Evolutionary conservation across 2,329 filamentous ascomycete genomes (phyloP).

Genomic region (Biscogniauxia sp.): DNA sequence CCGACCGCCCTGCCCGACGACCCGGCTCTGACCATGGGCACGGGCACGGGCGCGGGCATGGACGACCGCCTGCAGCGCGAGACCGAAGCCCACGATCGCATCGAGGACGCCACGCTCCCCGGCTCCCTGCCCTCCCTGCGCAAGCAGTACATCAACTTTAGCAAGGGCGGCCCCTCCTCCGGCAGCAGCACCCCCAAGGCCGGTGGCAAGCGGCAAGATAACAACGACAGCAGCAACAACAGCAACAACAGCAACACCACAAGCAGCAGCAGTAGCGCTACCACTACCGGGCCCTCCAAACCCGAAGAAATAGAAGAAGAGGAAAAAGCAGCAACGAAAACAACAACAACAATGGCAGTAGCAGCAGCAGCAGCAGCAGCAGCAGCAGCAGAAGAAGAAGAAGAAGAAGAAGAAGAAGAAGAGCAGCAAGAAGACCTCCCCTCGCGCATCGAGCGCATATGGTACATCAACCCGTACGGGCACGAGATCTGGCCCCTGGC

Average conservation of each 20-base stretch:
- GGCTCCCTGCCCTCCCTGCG: constrained; percentile 78
- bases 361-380: neutral
- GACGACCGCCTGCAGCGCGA: constrained; percentile 35
- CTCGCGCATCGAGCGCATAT: constrained; percentile 75
- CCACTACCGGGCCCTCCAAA: too few relatives aligned
- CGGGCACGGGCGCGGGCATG: constrained; percentile 11
- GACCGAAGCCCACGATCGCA: constrained; percentile 56
- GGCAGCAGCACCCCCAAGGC: too few relatives aligned
- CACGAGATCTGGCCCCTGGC: constrained; percentile 85
- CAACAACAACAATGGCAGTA: neutral
- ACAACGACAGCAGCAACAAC: too few relatives aligned
- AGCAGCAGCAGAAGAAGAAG: constrained; percentile 37
- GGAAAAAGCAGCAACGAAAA: too few relatives aligned
- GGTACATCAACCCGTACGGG: constrained; percentile 99
- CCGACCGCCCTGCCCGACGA: constrained; percentile 52
- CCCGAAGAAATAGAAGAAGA: too few relatives aligned
- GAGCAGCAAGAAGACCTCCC: constrained; percentile 64
- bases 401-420: neutral
- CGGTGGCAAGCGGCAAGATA: too few relatives aligned
- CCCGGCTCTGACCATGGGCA: constrained; percentile 12
- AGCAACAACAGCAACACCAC: neutral
- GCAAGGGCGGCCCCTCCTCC: constrained; percentile 49
- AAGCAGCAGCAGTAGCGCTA: neutral
- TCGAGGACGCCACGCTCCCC: constrained; percentile 78
- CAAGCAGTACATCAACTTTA: constrained; percentile 78